A percentile compares a stretch with the other conserved stretches of the same genome.
These are phyloP conservation scores for Aspergillus nomiae DNA, from an alignment of 2,329 filamentous ascomycete species.

Conservation along the genomic window DNA sequence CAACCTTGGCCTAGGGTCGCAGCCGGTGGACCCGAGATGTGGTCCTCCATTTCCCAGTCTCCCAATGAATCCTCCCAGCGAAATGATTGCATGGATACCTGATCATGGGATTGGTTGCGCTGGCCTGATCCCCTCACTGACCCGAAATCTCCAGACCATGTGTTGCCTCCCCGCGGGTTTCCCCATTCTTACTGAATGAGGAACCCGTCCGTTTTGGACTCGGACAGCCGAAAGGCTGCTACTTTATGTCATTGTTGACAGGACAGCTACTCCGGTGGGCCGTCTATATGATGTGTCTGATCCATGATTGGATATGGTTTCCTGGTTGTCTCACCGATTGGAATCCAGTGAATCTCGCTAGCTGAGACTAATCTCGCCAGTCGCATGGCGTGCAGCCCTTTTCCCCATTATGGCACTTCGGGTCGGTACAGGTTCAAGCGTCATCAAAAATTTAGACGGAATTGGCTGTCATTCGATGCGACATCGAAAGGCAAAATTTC, in stretches of 20 bases:
- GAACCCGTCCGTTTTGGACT: constrained; percentile 1
- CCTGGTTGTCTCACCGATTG: constrained; percentile 6
- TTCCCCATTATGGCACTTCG: constrained; percentile 2
- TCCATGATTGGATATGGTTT: constrained; percentile 3
- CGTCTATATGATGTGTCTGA: neutral
- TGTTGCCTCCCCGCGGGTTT: constrained; percentile 6
- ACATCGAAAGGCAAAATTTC: neutral
- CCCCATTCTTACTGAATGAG: constrained; percentile 6
- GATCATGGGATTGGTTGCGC: constrained; percentile 1
- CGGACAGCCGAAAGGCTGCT: constrained; percentile 1
- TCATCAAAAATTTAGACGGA: neutral
- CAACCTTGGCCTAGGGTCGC: constrained; percentile 12
- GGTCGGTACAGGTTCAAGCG: constrained; percentile 6
- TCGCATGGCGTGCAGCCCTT: constrained; percentile 1
- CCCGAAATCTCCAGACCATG: constrained; percentile 6
- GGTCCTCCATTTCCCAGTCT: neutral
- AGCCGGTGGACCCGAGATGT: constrained; percentile 13
- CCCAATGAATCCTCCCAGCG: neutral
- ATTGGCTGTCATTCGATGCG: neutral
- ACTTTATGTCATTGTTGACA: neutral
- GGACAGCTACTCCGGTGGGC: neutral
- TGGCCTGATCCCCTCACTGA: constrained; percentile 2
- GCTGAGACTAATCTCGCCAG: constrained; percentile 6
- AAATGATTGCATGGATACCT: neutral
- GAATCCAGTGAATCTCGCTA: neutral